phyloP scores from a whole-genome alignment of 2,329 filamentous ascomycete genomes.

The Capronia epimyces region DNA sequence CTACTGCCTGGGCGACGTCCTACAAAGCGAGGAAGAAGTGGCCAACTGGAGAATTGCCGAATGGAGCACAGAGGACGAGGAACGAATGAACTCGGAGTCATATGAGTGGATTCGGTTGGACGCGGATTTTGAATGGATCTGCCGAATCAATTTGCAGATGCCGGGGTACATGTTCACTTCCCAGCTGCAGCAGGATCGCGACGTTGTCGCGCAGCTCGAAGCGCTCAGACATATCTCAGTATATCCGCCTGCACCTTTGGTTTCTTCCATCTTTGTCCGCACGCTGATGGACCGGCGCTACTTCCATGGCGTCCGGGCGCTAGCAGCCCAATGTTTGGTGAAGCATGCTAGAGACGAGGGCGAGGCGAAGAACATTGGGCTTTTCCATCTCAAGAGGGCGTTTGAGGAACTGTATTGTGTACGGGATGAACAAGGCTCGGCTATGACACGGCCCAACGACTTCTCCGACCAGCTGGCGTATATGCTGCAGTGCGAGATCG shows the following conservation, averaged over 20 bases:
- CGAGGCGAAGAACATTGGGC: constrained; percentile 67
- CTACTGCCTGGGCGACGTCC: constrained; percentile 86
- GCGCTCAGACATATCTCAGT: constrained; percentile 68
- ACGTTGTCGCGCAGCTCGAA: constrained; percentile 80
- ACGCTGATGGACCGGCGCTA: constrained; percentile 89
- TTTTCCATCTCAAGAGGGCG: constrained; percentile 75
- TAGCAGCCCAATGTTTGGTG: constrained; percentile 74
- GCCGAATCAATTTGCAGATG: constrained; percentile 70
- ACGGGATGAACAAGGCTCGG: constrained; percentile 52
- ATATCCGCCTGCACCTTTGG: constrained; percentile 66
- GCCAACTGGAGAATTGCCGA: constrained; percentile 78
- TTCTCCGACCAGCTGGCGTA: constrained; percentile 84
- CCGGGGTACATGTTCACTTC: constrained; percentile 97
- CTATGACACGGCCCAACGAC: constrained; percentile 81
- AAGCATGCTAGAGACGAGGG: constrained; percentile 61
- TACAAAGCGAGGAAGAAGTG: constrained; percentile 76
- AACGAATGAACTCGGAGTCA: constrained; percentile 87
- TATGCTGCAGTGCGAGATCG: constrained; percentile 75
- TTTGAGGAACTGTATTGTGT: constrained; percentile 88
- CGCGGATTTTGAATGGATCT: constrained; percentile 97
- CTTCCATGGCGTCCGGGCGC: constrained; percentile 83
- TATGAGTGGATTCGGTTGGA: constrained; percentile 99
- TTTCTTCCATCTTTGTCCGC: constrained; percentile 81
- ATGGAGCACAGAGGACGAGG: constrained; percentile 83
- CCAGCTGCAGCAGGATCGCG: constrained; percentile 91